Conservation (phyloP, 2,329 filamentous ascomycete species). For the Sordariomycetes sp. region DNA sequence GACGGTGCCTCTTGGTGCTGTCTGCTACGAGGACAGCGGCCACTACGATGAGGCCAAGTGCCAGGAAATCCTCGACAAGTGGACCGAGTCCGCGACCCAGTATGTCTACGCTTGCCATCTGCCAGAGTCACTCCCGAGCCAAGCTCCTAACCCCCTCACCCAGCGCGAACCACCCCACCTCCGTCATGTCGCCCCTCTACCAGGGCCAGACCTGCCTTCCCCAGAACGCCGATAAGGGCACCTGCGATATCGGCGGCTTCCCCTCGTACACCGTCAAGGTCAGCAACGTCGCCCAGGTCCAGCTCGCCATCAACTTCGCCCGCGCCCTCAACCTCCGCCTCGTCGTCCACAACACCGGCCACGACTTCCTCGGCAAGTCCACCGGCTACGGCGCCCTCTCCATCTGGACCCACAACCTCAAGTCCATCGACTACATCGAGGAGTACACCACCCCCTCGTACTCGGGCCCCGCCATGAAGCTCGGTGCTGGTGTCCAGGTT, state of each 20-base stretch:
- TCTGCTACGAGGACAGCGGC: conserved; percentile 30
- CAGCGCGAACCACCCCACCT: conserved; percentile 19
- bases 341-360: conserved; percentile 19
- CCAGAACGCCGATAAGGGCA: conserved; percentile 14
- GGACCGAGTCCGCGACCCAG: conserved; percentile 2
- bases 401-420: conserved; percentile 26
- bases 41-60: conserved; percentile 17
- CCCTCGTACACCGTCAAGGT: conserved; percentile 24
- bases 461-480: conserved; percentile 34
- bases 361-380: conserved; percentile 20
- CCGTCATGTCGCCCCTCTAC: conserved; percentile 8
- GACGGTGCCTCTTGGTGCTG: conserved; percentile 36
- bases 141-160: conserved; percentile 6
- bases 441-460: conserved; percentile 15
- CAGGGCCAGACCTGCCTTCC: conserved; percentile 10
- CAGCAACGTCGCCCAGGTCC: conserved; percentile 15
- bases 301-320: conserved; percentile 20
- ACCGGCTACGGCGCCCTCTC: conserved; percentile 20
- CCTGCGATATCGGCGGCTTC: conserved; percentile 29
- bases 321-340: conserved; percentile 21
- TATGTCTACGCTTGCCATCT: neutral
- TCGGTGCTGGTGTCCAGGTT: conserved; percentile 39
- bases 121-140: too few species aligned
- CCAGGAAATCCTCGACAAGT: conserved; percentile 11
- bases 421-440: conserved; percentile 13